Evolutionary conservation across 2,329 filamentous ascomycete genomes (phyloP), one percentile per base, ranked within the genome.

Genomic region (Cladosporium velox): DNA sequence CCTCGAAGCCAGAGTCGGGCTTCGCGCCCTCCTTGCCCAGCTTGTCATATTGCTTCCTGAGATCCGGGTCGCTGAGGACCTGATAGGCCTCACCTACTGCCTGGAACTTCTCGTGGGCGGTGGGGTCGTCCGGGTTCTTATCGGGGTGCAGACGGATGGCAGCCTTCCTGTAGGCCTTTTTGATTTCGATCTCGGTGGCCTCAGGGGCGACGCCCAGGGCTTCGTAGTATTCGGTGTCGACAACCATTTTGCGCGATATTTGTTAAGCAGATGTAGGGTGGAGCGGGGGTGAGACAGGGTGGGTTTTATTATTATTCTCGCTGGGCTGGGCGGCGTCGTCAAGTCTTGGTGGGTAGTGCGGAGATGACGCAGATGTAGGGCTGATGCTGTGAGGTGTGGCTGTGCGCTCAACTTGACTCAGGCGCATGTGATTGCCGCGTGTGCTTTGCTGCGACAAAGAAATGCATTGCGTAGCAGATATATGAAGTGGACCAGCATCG

Each of bases 91-190:
- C 88, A 67, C 88, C 88, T 69, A 90, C 88, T 67, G 87, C 88
- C 82, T 99, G 95, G 81, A 99, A 99, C 79, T 93, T 94, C 76
- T 89, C 91, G 81, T 97, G 92, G 44, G 95, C 95, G 28, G 90
- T 92, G 71, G 95, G 93, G 78, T 99, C 95, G 75, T 93, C 92
- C 66, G 94, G 95, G 80, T 99, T 99, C 84, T 99, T 99, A 83
- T 99, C 95, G 70, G 92, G 92, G 79, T 97, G 94, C 75, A 96
- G 92, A 72, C 93, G 87, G 79, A 98, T 97, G 72, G 95, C 95
- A 34, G 88, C 86, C 84, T 97, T 97, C 70, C 91, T 86, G 80
- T 97, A 97, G 67, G 89, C 95, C 79, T 98, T 99, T 80, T 97
- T 98, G 79, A 99, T 97, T 71, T 98, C 94, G 77, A 97, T 94